Base-by-base conservation (phyloP, 148 eudicot species). In the Vaccinium macrocarpon region DNA sequence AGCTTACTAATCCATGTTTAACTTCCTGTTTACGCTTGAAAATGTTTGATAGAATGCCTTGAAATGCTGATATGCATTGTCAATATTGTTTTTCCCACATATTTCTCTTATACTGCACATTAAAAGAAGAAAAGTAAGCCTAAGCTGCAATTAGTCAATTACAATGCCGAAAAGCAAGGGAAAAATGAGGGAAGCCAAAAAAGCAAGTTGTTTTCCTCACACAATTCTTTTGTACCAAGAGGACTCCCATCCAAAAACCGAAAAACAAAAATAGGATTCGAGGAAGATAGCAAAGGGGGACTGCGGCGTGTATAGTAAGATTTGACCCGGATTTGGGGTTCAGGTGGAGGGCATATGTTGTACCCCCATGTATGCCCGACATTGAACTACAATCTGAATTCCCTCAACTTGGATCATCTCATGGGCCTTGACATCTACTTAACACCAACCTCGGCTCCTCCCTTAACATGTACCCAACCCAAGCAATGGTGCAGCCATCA, bases 241-340 rank as follows among this genome's bases (percentile, higher is more conserved):
- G 5, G 38, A 68, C 7, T 32, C 21, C 75, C 16, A 68, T 32
- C 29, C 18, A 11, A 8, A 64, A 64, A 64, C 10, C 35, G 35
- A 32, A 32, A 32, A 32, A 32, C 35, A 32, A 32, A 32, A 32
- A 32, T 32, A 32, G 1, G 35, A 32, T 32, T 32, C 35, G 1
- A 32, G 35, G 35, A 32, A 32, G 35, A 32, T 32, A 32, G 32
- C 35, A 32, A 32, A n/a, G n/a, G 35, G 35, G 35, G 35, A 32
- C 2, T 32, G 35, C 2, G 2, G 2, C 2, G 35, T 32, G 35
- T 32, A 32, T 1, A 1, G 35, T 32, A 85, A 95, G 99, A 84
- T 97, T 97, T 90, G 99, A 97, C 87, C 99, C 99, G 99, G 99
- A 19, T 97, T 97, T 90, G n/a, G 98, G 98, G 79, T 97, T 92